Evolutionary conservation across 2,329 filamentous ascomycete species (phyloP), one percentile per base, ranked within the genome.

Genomic region (Sporothrix brunneoviolacea): DNA sequence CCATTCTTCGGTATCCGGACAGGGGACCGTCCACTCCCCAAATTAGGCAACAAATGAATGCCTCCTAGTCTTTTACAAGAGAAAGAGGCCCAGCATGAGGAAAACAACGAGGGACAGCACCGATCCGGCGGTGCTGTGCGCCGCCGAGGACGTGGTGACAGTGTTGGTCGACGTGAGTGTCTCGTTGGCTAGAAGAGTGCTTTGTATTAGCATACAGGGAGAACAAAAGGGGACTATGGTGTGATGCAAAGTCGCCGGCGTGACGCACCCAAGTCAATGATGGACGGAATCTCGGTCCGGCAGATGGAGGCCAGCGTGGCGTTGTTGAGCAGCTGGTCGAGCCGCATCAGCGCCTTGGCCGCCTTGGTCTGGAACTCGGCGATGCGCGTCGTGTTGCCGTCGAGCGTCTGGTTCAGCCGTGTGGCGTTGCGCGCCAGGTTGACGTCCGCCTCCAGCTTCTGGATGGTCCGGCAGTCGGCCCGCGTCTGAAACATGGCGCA

Each of bases 311-410:
- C 53, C 19, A 70, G 61, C 37, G 68, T 70, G 4, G 60, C 48
- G 58, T 70, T 70, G 57, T 55, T 55, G 57, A 60, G 57, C 58
- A 69, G 35, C 7, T 54, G 54, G 27, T 57, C 52, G 10, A 69
- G 59, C 57, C 63, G 62, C 28, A 59, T 57, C 21, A 61, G 53
- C 37, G 59, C 57, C 36, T 54, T 54, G 37, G 48, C 49, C 36
- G 60, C 62, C 58, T 62, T 63, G 38, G 59, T 59, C 62, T 68
- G 61, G 61, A 66, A 63, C 36, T 50, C 57, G 33, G 59, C 58
- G 36, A 65, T 61, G 60, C 64, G 65, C 52, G 62, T 65, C n/a
- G 62, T 53, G 53, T 70, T 64, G 43, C 59, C 58, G 18, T 68
- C 57, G 54, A 68, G 65, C 57, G 65, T 64, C 41, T 56, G 53